Evolutionary conservation across 495 filamentous ascomycete genomes (phyloP), one percentile per base, ranked within the genome.

Genomic region (Symbiotaphrina buchneri): DNA sequence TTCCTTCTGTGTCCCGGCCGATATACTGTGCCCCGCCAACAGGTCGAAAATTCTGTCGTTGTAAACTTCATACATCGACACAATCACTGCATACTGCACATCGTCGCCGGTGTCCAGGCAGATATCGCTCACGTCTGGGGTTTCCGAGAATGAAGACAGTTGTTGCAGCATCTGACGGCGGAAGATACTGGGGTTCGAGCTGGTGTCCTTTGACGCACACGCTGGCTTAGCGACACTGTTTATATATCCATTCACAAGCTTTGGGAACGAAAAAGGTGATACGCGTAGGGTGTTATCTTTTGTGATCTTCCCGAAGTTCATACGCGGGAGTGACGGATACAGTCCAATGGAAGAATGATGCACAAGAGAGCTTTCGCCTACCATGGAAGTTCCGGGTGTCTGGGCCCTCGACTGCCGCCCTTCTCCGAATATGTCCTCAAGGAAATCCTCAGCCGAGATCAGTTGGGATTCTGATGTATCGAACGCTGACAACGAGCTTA

Each of bases 1-100:
- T 32, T 82, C 73, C 48, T 84, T 84, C 25, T 63, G 53, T 15
- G 36, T 43, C 29, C 51, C 51, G 17, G 43, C 46, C 5, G 34
- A 41, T 32, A 13, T 7, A 13, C n/a, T 19, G 6, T 29, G 7
- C 53, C 28, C 58, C 46, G 23, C 51, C 1, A 97, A 53, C 2
- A 97, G 69, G 44, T 97, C 87, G 42, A 87, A 97, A 31, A 97
- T 94, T 8, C 85, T 71, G 49, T 97, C 87, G 48, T 95, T 95
- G 55, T 97, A 94, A 11, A 97, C 87, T 51, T 97, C 90, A 51
- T 94, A 97, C 87, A 95, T 97, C 11, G 80, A 91, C 1, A 95
- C 61, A 5, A 97, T 47, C 35, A 97, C 69, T 3, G 82, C 73
- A 43, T 93, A 94, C 38, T 94, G 82, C 33, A 77, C 64, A 15